Conservation (phyloP, 352 stramenopile genomes). For the Elongisporangium anandrum region DNA sequence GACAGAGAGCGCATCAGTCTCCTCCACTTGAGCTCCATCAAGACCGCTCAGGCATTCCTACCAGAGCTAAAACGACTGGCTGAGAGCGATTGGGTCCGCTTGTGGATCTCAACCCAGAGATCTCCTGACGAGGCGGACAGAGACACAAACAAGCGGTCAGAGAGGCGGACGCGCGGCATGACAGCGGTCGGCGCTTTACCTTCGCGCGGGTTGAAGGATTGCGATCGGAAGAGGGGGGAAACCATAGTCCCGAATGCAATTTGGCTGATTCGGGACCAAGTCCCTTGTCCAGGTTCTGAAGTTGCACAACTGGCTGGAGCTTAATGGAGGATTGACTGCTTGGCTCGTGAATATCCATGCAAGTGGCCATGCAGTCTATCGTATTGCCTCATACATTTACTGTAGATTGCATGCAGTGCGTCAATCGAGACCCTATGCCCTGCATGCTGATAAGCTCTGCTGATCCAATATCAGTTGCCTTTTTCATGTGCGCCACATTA, state of each 20-base stretch:
- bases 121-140: not conserved
- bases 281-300: not conserved
- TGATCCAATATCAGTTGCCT: not conserved
- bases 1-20: not conserved
- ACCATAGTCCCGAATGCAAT: not conserved
- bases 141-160: not conserved
- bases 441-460: not conserved
- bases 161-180: not conserved
- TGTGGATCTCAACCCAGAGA: not conserved
- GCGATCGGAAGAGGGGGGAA: not conserved
- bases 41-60: not conserved
- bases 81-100: not conserved
- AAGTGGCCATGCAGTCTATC: not conserved
- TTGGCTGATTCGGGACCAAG: not conserved
- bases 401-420: not conserved
- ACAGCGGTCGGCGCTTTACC: not conserved
- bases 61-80: not conserved
- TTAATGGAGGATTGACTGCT: not conserved
- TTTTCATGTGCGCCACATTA: conserved; percentile 1
- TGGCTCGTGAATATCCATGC: not conserved
- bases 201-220: not conserved
- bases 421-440: not conserved
- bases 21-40: not conserved
- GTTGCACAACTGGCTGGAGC: too few species aligned
- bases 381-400: too few species aligned